These are phyloP conservation scores for Fusarium graminum DNA, from an alignment of 2,329 filamentous ascomycete species.

Conservation along the genomic window DNA sequence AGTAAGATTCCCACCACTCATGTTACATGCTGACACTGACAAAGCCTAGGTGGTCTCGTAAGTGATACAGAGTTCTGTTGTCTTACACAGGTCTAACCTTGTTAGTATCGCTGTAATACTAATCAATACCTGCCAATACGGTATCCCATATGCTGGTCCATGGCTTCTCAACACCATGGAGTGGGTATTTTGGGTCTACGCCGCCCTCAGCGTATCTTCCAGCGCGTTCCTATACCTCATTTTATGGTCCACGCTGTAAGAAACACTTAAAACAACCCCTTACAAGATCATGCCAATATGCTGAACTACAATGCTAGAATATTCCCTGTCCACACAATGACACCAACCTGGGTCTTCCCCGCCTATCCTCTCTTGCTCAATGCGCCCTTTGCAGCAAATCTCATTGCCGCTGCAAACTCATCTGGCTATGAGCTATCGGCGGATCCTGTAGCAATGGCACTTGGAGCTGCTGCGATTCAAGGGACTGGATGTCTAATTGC, in stretches of 20 bases:
- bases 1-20: conserved; percentile 51
- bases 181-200: conserved; percentile 81
- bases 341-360: conserved; percentile 88
- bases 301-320: conserved; percentile 52
- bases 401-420: conserved; percentile 59
- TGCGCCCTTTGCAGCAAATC: conserved; percentile 76
- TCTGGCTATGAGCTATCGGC: conserved; percentile 43
- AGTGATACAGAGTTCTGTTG: conserved; percentile 34
- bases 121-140: conserved; percentile 84
- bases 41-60: conserved; percentile 59
- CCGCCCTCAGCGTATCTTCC: conserved; percentile 73
- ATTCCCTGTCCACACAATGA: conserved; percentile 83
- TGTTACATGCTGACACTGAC: conserved; percentile 22
- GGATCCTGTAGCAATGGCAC: conserved; percentile 61
- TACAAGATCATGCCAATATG: neutral
- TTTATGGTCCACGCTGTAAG: conserved; percentile 73
- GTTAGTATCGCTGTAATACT: conserved; percentile 78
- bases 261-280: neutral
- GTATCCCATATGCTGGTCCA: conserved; percentile 68
- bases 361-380: conserved; percentile 84
- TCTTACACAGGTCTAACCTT: conserved; percentile 5
- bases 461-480: conserved; percentile 64
- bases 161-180: conserved; percentile 74
- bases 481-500: conserved; percentile 69
- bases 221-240: conserved; percentile 81